Evolutionary conservation across 257 asterid species (phyloP).

Genomic region (Jacaranda mimosifolia): DNA sequence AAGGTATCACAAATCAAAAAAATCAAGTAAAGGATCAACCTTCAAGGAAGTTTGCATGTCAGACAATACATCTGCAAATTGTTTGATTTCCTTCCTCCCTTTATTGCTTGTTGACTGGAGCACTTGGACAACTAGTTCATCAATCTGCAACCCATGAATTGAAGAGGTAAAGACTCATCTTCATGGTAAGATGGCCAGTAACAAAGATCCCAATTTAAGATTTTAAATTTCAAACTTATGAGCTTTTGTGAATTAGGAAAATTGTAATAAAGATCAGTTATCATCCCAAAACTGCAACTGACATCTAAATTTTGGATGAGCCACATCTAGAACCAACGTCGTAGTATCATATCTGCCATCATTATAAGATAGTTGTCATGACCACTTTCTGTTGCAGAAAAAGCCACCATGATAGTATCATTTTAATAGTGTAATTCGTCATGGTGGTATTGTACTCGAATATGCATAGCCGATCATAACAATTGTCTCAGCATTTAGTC

Average conservation of each 20-base stretch:
- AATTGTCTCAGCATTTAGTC: too few species aligned
- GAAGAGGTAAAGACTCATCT: slow-evolving; percentile 30
- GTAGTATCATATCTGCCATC: neutral
- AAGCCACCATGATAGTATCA: too few species aligned
- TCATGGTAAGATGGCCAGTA: slow-evolving; percentile 26
- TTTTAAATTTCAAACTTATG: neutral
- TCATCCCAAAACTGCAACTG: slow-evolving; percentile 2
- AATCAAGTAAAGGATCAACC: slow-evolving; percentile 54
- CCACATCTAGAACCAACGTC: slow-evolving; percentile 10
- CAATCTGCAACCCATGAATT: slow-evolving; percentile 67
- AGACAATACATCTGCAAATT: slow-evolving; percentile 71
- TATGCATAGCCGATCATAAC: too few species aligned
- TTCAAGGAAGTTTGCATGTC: slow-evolving; percentile 77
- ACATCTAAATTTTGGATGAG: neutral
- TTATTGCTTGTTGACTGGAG: slow-evolving; percentile 53
- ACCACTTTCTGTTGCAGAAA: too few species aligned
- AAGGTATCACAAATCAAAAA: slow-evolving; percentile 14
- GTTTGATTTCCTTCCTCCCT: slow-evolving; percentile 65
- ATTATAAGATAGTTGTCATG: neutral
- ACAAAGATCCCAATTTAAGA: neutral
- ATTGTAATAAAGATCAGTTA: neutral
- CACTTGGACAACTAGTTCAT: slow-evolving; percentile 82
- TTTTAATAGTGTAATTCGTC: too few species aligned
- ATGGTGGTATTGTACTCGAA: too few species aligned
- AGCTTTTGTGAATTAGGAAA: slow-evolving; percentile 12